Base-by-base conservation (phyloP, 169 alveolate species). In the Toxoplasma gondii region DNA sequence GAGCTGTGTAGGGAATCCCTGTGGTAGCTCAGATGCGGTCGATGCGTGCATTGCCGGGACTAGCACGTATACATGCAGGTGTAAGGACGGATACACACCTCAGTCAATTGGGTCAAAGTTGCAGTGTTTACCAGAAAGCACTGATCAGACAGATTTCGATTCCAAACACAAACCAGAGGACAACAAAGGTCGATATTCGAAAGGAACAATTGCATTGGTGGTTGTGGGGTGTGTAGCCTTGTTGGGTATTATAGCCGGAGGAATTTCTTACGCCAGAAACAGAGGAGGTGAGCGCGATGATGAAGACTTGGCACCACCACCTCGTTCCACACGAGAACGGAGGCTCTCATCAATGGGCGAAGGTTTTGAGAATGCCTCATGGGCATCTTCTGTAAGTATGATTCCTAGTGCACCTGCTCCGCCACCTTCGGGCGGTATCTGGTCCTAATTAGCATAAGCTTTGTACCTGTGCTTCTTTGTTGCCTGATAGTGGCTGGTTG, bases 1-100 rank as follows among this genome's bases (percentile, higher is more conserved):
- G 22, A 82, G 90, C 41, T 82, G 90, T 70, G 90, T 43, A 16
- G 90, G 90, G 17, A 39, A 82, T 19, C 90, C 90, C 31, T 82
- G 90, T 27, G 90, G 90, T 7, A 39, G 41, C 36, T 36, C 90
- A 0, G 67, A 29, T 82, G 22, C 0, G 24, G 90, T 43, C 5
- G 90, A 82, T 24, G 54, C 90, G 2, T 82, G 90, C 41, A 16
- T 82, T 41, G 54, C 90, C 38, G 41, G 41, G n/a, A 44, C 54
- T 17, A 43, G n/a, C 9, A 49, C 58, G 16, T 82, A 82, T 67
- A 43, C 90, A 16, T 82, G 90, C 17, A 36, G 41, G 38, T 82
- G 90, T 41, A 82, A 82, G 43, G 67, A 41, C 19, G 90, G 90
- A 49, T 82, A 41, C 90, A 78, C 87, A 78, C 41, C 27, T 22